Evolutionary conservation across 495 filamentous ascomycete species (phyloP).

Genomic region (Aspergillus ostianus): DNA sequence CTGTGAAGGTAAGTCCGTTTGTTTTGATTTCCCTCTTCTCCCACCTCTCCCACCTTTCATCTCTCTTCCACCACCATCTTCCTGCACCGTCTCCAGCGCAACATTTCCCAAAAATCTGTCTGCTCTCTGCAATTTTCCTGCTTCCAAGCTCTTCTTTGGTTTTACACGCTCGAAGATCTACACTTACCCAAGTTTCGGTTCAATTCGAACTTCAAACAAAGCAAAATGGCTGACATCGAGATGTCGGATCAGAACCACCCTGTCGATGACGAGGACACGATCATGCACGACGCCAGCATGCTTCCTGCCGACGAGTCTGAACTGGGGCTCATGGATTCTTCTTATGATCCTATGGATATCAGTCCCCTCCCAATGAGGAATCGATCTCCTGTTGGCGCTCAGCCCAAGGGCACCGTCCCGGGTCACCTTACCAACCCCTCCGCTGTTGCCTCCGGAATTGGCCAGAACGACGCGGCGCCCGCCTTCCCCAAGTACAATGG

Average conservation of each 20-base stretch:
- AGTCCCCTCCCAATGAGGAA: constrained; percentile 3
- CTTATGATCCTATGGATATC: constrained; percentile 22
- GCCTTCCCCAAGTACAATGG: background rate
- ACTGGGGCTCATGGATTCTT: background rate
- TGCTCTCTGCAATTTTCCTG: background rate
- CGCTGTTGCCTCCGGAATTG: background rate
- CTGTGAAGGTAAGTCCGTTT: constrained; percentile 14
- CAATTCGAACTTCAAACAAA: constrained; percentile 3
- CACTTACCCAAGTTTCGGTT: background rate
- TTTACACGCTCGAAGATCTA: background rate
- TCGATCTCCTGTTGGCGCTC: background rate
- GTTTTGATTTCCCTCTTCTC: constrained; percentile 14
- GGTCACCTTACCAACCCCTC: constrained; percentile 4
- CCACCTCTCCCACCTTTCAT: constrained; percentile 7
- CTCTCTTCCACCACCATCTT: constrained; percentile 3
- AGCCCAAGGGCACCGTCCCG: background rate
- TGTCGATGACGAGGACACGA: constrained; percentile 13
- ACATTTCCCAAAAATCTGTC: background rate
- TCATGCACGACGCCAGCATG: constrained; percentile 18
- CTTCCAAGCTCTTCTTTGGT: constrained; percentile 4
- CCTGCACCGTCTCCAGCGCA: background rate
- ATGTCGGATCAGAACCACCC: constrained; percentile 6
- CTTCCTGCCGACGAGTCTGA: constrained; percentile 2
- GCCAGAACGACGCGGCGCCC: background rate
- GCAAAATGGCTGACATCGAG: constrained; percentile 13